These are phyloP conservation scores for button mushroom (Agaricus bisporus) DNA, from an alignment of 768 basidiomycete genomes.

Conservation along the genomic window DNA sequence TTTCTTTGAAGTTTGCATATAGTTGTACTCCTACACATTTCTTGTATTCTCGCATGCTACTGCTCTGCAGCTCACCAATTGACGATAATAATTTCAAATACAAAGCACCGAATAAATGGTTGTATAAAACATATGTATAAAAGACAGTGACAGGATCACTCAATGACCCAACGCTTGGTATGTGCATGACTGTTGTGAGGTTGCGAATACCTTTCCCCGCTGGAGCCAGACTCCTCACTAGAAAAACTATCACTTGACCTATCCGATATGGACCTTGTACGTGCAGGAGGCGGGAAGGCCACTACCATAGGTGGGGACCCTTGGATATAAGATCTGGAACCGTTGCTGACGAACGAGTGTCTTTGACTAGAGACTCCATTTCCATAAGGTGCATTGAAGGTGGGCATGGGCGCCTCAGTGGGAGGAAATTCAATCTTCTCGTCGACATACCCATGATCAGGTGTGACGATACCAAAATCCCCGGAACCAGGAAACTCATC, in stretches of 20 bases:
- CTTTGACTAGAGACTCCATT: slow-evolving; percentile 19
- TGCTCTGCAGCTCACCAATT: background rate
- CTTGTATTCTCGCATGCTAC: background rate
- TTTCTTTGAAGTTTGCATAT: slow-evolving; percentile 1
- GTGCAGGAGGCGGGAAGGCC: slow-evolving; percentile 25
- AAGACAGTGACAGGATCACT: slow-evolving; percentile 27
- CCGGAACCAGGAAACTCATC: slow-evolving; percentile 39
- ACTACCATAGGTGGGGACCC: slow-evolving; percentile 16
- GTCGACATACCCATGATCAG: slow-evolving; percentile 32
- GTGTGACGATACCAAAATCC: slow-evolving; percentile 13
- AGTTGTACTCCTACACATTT: slow-evolving; percentile 1
- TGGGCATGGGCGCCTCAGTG: slow-evolving; percentile 44
- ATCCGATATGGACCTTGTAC: slow-evolving; percentile 29
- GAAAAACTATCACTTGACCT: slow-evolving; percentile 23
- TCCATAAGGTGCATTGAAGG: slow-evolving; percentile 40
- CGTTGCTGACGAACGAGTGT: slow-evolving; percentile 23
- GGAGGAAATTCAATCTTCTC: slow-evolving; percentile 66
- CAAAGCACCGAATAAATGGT: slow-evolving; percentile 10
- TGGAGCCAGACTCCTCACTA: slow-evolving; percentile 34
- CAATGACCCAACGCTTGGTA: slow-evolving; percentile 51
- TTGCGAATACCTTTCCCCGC: slow-evolving; percentile 30
- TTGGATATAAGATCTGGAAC: slow-evolving; percentile 45
- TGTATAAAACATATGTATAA: slow-evolving; percentile 7
- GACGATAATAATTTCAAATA: background rate
- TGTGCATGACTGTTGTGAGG: slow-evolving; percentile 23